Base-by-base conservation (phyloP, 306 rosid species). In the Senna tora region DNA sequence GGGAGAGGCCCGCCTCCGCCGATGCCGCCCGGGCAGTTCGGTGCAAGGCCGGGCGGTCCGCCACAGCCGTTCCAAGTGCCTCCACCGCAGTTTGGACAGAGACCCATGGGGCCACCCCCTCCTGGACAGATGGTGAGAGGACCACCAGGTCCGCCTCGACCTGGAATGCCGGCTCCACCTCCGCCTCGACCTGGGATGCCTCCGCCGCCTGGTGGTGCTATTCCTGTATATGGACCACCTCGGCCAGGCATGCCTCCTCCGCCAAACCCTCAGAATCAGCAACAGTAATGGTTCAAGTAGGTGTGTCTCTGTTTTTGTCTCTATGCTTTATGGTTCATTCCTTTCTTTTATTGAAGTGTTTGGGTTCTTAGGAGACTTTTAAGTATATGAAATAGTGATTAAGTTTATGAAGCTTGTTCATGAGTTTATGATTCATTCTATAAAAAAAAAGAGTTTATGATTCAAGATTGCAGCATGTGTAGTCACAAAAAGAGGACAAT, bases 91-190 rank as follows among this genome's bases (percentile, higher is more conserved):
- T 95, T 64, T 76, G 97, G 88, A 5, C 99, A 95, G 86, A 82
- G 99, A 34, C 99, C 99, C 0, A 91, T 95, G 97, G 99, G 99
- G 2, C 97, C 97, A 7, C 98, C 98, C 0, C 99, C 99, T 6
- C 92, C 97, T 2, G 97, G 97, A 22, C 96, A 87, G 85, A 90
- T 95, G 96, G 81, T 91, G 72, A 88, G 99, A 75, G 99, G 99
- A 4, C 97, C 98, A 6, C 98, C 92, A 0, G 82, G 87, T 42
- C 98, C 96, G 0, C 94, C 97, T 21, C 81, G 96, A 1, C 93
- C 93, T 2, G 96, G 97, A 39, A 92, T 92, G 96, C 87, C 60
- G 0, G 88, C 77, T 0, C 96, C 95, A 1, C 91, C 92, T 0
- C 93, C 85, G 0, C 90, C 92, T 64, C 88, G 97, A 10, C 97